Evolutionary conservation across 139 green algal genomes (phyloP), one percentile per base, ranked within the genome.

Genomic region (Diplosphaera chodatii): DNA sequence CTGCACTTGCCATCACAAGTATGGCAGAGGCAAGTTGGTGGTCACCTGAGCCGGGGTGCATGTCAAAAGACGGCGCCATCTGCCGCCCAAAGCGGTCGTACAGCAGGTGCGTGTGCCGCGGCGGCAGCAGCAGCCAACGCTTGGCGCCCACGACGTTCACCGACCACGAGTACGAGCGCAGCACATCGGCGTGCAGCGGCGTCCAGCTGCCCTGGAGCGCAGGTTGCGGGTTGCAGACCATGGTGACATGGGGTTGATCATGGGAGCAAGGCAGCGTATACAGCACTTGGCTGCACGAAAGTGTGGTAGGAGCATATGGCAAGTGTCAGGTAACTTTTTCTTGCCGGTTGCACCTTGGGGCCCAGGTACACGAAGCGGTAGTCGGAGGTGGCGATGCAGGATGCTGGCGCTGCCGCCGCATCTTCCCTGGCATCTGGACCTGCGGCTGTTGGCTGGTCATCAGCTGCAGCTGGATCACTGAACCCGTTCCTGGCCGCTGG

Each of bases 281-380:
- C n/a, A n/a, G n/a, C n/a, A n/a, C n/a, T n/a, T n/a, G n/a, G n/a
- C n/a, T n/a, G n/a, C 37, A 48, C 37, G 10, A 48, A 13, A 8
- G 37, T 48, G 10, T 48, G 37, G 37, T 48, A 8, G 37, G n/a
- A n/a, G n/a, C n/a, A n/a, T n/a, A n/a, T n/a, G n/a, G n/a, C n/a
- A n/a, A n/a, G n/a, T n/a, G n/a, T n/a, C n/a, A n/a, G n/a, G n/a
- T n/a, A n/a, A n/a, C n/a, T n/a, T n/a, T n/a, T 10, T 48, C 37
- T 48, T 30, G n/a, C 59, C 37, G n/a, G n/a, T n/a, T n/a, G n/a
- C n/a, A n/a, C 76, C 32, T 76, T 67, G 5, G 84, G 81, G 0
- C 92, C 92, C 37, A 94, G 73, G 80, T 97, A 97, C 22, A 95
- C 85, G 77, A 98, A 98, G 2, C 85, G 74, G 48, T 94, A 93